These are phyloP conservation scores for Tylopilus vinaceipallidus DNA, from an alignment of 768 basidiomycete genomes.

Conservation along the genomic window DNA sequence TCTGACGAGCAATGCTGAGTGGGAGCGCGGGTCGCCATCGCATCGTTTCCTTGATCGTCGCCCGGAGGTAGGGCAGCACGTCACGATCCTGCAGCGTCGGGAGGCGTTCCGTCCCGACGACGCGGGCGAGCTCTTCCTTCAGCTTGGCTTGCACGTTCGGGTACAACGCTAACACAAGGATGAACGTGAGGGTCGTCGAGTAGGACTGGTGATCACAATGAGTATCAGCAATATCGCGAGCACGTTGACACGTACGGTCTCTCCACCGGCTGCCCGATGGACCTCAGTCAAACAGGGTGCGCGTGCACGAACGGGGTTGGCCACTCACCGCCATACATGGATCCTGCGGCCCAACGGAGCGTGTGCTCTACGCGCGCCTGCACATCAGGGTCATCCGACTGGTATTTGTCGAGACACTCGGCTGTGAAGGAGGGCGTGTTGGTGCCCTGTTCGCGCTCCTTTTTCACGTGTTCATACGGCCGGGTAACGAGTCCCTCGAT, in stretches of 20 bases:
- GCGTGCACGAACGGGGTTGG: not conserved
- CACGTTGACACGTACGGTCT: constrained; percentile 8
- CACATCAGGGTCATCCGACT: constrained; percentile 1
- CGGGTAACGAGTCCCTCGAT: constrained; percentile 10
- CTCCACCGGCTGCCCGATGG: constrained; percentile 5
- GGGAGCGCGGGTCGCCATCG: constrained; percentile 11
- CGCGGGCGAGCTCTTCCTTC: constrained; percentile 50
- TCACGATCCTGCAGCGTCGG: constrained; percentile 35
- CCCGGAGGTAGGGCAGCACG: constrained; percentile 51
- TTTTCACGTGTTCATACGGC: constrained; percentile 26
- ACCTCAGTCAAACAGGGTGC: not conserved
- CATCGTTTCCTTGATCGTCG: constrained; percentile 35
- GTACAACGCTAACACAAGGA: constrained; percentile 17
- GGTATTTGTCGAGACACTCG: constrained; percentile 13
- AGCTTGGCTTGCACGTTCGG: constrained; percentile 50
- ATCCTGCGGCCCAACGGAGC: constrained; percentile 17
- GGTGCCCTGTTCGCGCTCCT: constrained; percentile 7
- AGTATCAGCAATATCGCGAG: too few species aligned
- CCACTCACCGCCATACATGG: constrained; percentile 19
- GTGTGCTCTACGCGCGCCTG: constrained; percentile 7
- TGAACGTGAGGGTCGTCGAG: constrained; percentile 16
- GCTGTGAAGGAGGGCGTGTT: constrained; percentile 18
- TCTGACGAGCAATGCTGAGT: constrained; percentile 14
- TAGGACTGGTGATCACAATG: constrained; percentile 13
- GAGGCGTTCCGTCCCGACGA: constrained; percentile 45